Evolutionary conservation across 1,284 basidiomycete genomes (phyloP).

Genomic region (Pterulicium gracile): DNA sequence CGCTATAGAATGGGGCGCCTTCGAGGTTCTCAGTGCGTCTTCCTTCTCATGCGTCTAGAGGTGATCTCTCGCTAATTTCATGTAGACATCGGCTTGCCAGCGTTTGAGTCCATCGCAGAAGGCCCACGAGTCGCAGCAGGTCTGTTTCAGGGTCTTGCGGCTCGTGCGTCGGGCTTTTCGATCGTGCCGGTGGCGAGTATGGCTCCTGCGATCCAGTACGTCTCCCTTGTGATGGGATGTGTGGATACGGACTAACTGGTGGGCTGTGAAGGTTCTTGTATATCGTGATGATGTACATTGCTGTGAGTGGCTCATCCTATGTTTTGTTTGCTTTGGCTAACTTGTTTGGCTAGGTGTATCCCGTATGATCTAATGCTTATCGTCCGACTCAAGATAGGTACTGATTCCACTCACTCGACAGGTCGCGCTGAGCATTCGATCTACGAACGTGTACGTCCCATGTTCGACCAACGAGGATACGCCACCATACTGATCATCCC

Average conservation of each 20-base stretch:
- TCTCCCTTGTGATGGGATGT: slow-evolving; percentile 4
- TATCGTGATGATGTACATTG: slow-evolving; percentile 66
- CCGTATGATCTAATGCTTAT: slow-evolving; percentile 21
- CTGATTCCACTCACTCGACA: slow-evolving; percentile 13
- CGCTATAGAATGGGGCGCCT: slow-evolving; percentile 37
- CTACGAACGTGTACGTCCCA: slow-evolving; percentile 66
- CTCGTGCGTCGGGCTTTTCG: slow-evolving; percentile 67
- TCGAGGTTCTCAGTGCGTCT: slow-evolving; percentile 37
- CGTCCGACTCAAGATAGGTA: not conserved
- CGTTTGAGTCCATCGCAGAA: slow-evolving; percentile 35
- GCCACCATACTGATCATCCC: not conserved
- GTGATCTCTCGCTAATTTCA: not conserved
- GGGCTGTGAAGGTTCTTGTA: slow-evolving; percentile 48
- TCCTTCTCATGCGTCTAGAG: too few relatives aligned
- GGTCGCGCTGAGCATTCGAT: slow-evolving; percentile 57
- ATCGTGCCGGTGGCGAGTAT: slow-evolving; percentile 52
- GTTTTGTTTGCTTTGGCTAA: not conserved
- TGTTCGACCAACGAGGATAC: not conserved
- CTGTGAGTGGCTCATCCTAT: slow-evolving; percentile 21
- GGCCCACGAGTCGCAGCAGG: slow-evolving; percentile 42
- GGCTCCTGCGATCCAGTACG: slow-evolving; percentile 58
- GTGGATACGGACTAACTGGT: not conserved
- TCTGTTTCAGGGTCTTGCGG: slow-evolving; percentile 58
- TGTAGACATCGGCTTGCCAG: slow-evolving; percentile 27
- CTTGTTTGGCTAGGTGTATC: slow-evolving; percentile 26